Percentiles rank a stretch among this genome's conserved stretches.
Conservation (phyloP, 495 filamentous ascomycete genomes). For the Cenococcum geophilum region DNA sequence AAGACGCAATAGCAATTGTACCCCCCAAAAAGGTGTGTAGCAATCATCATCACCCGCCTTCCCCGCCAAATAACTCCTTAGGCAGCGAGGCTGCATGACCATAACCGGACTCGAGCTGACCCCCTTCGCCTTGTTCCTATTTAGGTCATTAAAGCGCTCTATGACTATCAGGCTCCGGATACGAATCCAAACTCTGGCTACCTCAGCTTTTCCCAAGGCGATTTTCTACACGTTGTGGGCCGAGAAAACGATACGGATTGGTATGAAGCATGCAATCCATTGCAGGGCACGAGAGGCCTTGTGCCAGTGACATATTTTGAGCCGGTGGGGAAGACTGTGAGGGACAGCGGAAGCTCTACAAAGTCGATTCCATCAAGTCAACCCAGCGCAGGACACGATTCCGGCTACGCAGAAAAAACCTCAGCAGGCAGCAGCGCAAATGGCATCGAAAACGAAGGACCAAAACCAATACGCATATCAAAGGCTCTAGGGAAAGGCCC, state of each 20-base stretch:
- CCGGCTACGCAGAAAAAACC: constrained; percentile 66
- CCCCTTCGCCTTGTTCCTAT: constrained; percentile 12
- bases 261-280: constrained; percentile 98
- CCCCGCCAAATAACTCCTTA: constrained; percentile 15
- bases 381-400: constrained; percentile 52
- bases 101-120: constrained; percentile 30
- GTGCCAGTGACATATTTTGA: constrained; percentile 94
- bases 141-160: constrained; percentile 94
- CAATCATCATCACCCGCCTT: background rate
- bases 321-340: constrained; percentile 78
- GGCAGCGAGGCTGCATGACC: constrained; percentile 13
- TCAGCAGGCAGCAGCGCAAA: constrained; percentile 29
- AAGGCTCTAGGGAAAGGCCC: constrained; percentile 54
- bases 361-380: constrained; percentile 40
- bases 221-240: constrained; percentile 98
- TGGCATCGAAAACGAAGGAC: constrained; percentile 36
- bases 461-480: constrained; percentile 43
- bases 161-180: constrained; percentile 71
- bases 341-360: constrained; percentile 77
- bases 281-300: constrained; percentile 80
- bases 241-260: constrained; percentile 90
- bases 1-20: constrained; percentile 88
- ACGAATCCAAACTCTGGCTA: constrained; percentile 52
- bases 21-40: constrained; percentile 88
- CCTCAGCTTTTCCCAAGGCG: constrained; percentile 84